phyloP scores from a whole-genome alignment of 441 rosid species.

The Rhodomyrtus psidioides region DNA sequence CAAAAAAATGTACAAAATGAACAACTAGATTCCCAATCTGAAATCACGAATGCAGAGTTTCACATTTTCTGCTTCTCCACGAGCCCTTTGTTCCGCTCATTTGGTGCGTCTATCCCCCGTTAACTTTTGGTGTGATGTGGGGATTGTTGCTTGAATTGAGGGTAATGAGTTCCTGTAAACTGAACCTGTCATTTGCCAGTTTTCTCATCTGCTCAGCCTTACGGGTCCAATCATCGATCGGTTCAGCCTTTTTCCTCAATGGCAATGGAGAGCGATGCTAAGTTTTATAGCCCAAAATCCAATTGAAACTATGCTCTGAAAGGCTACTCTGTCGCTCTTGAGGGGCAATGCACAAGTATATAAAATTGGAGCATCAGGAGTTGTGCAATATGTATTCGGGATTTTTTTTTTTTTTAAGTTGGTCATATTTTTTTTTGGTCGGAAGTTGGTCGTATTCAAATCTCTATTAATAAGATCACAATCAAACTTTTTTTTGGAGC shows the following conservation, averaged over 20 bases:
- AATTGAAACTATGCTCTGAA: neutral
- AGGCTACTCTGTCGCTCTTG: neutral
- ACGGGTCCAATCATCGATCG: neutral
- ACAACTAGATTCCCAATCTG: neutral
- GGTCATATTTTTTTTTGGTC: neutral
- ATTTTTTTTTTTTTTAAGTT: neutral
- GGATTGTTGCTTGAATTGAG: neutral
- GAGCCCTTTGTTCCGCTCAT: neutral
- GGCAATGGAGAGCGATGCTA: neutral
- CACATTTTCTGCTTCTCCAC: neutral
- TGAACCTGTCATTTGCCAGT: neutral
- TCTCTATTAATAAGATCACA: neutral
- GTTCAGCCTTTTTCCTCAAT: neutral
- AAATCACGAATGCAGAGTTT: neutral
- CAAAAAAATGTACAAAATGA: neutral
- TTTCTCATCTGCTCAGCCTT: neutral
- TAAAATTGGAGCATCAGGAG: neutral
- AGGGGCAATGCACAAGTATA: neutral
- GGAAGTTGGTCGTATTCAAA: neutral
- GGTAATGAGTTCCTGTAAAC: neutral
- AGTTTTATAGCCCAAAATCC: neutral
- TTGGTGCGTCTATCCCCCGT: neutral
- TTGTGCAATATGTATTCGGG: neutral
- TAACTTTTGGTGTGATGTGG: neutral
- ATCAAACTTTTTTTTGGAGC: no score